Evolutionary conservation across 805 yeast genomes (phyloP).

Genomic region (Yarrowia sp.): DNA sequence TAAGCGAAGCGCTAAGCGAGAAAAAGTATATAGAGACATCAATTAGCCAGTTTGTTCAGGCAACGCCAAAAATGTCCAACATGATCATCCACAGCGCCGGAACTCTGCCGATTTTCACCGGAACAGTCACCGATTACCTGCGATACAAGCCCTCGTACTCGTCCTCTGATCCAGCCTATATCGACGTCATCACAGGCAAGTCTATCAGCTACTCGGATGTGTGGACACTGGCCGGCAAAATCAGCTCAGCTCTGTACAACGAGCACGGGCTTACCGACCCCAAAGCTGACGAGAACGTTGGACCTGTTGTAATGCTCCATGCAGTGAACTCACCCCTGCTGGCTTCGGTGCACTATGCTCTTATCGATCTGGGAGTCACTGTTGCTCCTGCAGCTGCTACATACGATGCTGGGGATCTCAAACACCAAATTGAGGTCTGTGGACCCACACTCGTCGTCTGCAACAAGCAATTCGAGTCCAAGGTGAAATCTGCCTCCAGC

Average conservation of each 20-base stretch:
- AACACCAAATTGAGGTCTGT: neutral
- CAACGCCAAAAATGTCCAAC: neutral
- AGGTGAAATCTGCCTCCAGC: conserved; percentile 45
- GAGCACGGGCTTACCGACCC: neutral
- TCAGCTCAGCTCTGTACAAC: conserved; percentile 13
- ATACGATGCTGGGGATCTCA: neutral
- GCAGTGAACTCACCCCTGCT: neutral
- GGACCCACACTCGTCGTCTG: neutral
- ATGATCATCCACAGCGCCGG: conserved; percentile 26
- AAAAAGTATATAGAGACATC: no score
- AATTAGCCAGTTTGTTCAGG: no score
- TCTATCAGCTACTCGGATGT: conserved; percentile 1
- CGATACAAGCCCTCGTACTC: conserved; percentile 3
- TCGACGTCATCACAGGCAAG: conserved; percentile 3
- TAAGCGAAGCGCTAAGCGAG: neutral
- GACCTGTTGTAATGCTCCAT: conserved; percentile 2
- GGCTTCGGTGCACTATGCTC: conserved; percentile 16
- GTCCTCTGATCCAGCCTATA: conserved; percentile 2
- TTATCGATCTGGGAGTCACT: conserved; percentile 12
- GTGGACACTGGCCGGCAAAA: conserved; percentile 3
- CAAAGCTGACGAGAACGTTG: neutral
- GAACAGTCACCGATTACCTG: conserved; percentile 23
- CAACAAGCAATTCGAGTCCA: neutral
- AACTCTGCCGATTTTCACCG: conserved; percentile 1
- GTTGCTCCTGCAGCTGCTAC: conserved; percentile 11